A percentile compares a stretch with the other conserved stretches of the same genome.
Evolutionary conservation across 192 early-diverging fungal genomes (phyloP).

Genomic region (Backusella westeae): DNA sequence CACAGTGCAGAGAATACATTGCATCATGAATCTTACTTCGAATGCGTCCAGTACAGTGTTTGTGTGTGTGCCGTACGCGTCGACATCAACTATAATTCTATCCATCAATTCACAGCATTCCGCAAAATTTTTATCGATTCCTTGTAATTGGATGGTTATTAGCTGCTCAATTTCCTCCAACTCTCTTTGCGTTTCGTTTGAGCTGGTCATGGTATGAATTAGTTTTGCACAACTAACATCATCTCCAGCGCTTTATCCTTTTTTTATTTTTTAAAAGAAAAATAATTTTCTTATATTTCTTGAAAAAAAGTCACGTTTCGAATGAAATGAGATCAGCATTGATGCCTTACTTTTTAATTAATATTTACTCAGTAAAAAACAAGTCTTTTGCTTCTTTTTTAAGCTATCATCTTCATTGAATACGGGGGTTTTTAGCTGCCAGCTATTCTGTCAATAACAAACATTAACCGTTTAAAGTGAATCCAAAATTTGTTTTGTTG

Average conservation of each 20-base stretch:
- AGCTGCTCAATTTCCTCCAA: not conserved
- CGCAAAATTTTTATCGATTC: not conserved
- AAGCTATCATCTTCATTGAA: no score
- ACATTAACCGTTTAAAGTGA: no score
- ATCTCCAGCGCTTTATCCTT: not conserved
- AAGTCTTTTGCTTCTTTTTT: no score
- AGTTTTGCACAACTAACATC: not conserved
- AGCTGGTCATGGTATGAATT: not conserved
- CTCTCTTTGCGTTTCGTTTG: not conserved
- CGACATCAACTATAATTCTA: not conserved
- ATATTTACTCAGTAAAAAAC: no score
- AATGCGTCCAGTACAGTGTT: not conserved
- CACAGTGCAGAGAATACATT: not conserved
- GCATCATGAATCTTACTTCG: not conserved
- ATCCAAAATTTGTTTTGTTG: no score
- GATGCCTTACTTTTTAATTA: no score
- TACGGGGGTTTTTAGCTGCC: no score
- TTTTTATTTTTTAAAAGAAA: not conserved
- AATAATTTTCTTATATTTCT: not conserved
- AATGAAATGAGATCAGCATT: no score
- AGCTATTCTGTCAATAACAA: no score
- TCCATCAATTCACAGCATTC: not conserved
- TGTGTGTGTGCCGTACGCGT: not conserved
- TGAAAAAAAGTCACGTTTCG: no score
- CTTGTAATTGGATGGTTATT: not conserved